These are phyloP conservation scores for Metschnikowia gelsemii DNA, from an alignment of 805 yeast genomes.

Conservation along the genomic window DNA sequence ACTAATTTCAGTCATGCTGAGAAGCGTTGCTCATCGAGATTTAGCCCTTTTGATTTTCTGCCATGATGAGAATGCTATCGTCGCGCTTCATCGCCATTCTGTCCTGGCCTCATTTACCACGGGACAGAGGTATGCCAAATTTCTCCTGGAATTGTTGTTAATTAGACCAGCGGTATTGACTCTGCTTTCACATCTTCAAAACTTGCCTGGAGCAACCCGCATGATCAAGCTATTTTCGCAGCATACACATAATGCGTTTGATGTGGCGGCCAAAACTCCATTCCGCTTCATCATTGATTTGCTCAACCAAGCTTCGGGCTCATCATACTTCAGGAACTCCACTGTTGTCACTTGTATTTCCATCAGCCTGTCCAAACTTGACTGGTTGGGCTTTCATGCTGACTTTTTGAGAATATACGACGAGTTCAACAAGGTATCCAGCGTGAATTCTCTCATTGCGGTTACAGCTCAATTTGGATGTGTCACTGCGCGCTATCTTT, in stretches of 20 bases:
- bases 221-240: constrained; percentile 11
- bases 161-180: constrained; percentile 10
- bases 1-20: constrained; percentile 12
- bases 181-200: constrained; percentile 5
- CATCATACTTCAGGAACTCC: constrained; percentile 1
- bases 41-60: constrained; percentile 10
- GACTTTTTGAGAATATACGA: constrained; percentile 7
- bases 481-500: constrained; percentile 3
- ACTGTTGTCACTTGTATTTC: constrained; percentile 12
- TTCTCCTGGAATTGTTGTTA: constrained; percentile 10
- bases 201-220: constrained; percentile 14
- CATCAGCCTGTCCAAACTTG: constrained; percentile 11
- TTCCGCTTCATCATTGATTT: constrained; percentile 16
- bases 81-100: constrained; percentile 11
- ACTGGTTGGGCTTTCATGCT: neutral
- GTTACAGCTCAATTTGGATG: constrained; percentile 17
- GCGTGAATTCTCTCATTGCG: constrained; percentile 12
- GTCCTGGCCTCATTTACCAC: constrained; percentile 7
- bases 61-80: constrained; percentile 12
- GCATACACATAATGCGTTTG: constrained; percentile 13
- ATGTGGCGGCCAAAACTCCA: constrained; percentile 14
- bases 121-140: constrained; percentile 10
- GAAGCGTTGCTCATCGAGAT: constrained; percentile 13
- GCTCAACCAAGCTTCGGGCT: constrained; percentile 14
- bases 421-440: constrained; percentile 14